Percentiles rank a stretch among this genome's conserved stretches.
phyloP scores from a whole-genome alignment of 305 asterid genomes.

The Fraxinus latifolia region DNA sequence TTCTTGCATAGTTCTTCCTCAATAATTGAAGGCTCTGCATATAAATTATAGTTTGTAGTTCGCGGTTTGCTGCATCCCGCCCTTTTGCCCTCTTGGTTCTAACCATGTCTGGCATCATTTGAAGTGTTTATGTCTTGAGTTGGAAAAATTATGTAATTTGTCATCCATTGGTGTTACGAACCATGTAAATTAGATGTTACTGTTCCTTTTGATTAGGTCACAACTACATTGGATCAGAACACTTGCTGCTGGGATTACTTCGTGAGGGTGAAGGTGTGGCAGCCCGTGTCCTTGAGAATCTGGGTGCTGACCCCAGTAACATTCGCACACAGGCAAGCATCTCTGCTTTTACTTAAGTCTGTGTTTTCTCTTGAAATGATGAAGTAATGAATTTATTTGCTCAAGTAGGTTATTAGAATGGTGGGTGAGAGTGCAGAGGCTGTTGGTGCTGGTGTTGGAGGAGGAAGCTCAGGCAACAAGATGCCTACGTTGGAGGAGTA shows the following conservation, averaged over 20 bases:
- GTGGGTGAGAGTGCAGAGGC: constrained; percentile 90
- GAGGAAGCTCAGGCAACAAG: constrained; percentile 83
- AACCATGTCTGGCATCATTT: not conserved
- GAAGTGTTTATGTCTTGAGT: not conserved
- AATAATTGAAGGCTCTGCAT: not conserved
- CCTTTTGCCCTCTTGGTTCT: not conserved
- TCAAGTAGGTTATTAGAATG: constrained; percentile 74
- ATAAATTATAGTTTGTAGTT: not conserved
- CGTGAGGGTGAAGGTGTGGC: constrained; percentile 99
- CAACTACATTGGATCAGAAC: constrained; percentile 97
- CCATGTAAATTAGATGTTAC: not conserved
- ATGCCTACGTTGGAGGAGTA: constrained; percentile 99
- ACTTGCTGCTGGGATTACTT: constrained; percentile 90
- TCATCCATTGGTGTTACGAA: not conserved
- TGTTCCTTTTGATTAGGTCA: constrained; percentile 53
- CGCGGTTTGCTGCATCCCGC: not conserved
- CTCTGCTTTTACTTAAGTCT: not conserved
- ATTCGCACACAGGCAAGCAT: constrained; percentile 81
- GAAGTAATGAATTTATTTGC: constrained; percentile 12
- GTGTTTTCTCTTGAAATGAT: constrained; percentile 10
- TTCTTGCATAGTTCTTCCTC: not conserved
- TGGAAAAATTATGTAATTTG: not conserved
- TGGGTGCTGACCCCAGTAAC: constrained; percentile 93
- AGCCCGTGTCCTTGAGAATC: constrained; percentile 89
- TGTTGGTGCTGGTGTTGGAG: constrained; percentile 90